A percentile compares a stretch with the other conserved stretches of the same genome.
These are phyloP conservation scores for Pythium scleroteichum DNA, from an alignment of 352 stramenopile genomes.

Conservation along the genomic window DNA sequence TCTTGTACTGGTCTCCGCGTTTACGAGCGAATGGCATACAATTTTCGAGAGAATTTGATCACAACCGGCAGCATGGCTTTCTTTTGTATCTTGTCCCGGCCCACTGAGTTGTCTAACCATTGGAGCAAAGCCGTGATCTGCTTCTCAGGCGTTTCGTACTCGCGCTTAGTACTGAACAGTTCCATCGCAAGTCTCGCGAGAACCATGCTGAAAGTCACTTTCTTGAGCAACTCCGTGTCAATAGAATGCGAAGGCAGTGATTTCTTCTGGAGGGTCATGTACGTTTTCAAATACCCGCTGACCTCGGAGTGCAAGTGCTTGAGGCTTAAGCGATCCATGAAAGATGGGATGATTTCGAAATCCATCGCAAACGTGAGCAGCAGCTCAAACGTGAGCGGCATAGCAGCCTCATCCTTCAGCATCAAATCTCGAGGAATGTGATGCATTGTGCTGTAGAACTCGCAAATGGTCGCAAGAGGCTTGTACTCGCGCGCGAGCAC, in stretches of 20 bases:
- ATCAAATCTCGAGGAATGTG: slow-evolving; percentile 29
- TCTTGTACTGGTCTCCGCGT: slow-evolving; percentile 11
- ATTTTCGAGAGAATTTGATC: slow-evolving; percentile 73
- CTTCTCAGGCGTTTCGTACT: slow-evolving; percentile 72
- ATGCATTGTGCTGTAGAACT: slow-evolving; percentile 70
- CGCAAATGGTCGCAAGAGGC: slow-evolving; percentile 65
- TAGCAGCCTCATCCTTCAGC: slow-evolving; percentile 43
- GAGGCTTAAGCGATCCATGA: slow-evolving; percentile 79
- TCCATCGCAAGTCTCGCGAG: slow-evolving; percentile 69
- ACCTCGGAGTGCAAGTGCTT: slow-evolving; percentile 71
- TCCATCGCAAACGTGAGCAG: slow-evolving; percentile 76
- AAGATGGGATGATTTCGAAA: slow-evolving; percentile 78
- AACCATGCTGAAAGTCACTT: slow-evolving; percentile 67
- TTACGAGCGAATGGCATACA: slow-evolving; percentile 42
- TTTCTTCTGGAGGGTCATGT: slow-evolving; percentile 59
- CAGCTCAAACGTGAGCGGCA: slow-evolving; percentile 63
- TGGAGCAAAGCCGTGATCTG: slow-evolving; percentile 74
- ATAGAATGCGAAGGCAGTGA: slow-evolving; percentile 38
- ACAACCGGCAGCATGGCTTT: slow-evolving; percentile 65
- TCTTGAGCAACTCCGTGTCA: slow-evolving; percentile 70
- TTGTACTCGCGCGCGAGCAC: slow-evolving; percentile 67
- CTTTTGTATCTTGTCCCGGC: slow-evolving; percentile 67
- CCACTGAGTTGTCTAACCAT: slow-evolving; percentile 75
- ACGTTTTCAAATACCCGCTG: slow-evolving; percentile 57
- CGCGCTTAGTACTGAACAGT: slow-evolving; percentile 55